Base-by-base conservation (phyloP, 2,329 filamentous ascomycete species). In the Fusarium sp. region DNA sequence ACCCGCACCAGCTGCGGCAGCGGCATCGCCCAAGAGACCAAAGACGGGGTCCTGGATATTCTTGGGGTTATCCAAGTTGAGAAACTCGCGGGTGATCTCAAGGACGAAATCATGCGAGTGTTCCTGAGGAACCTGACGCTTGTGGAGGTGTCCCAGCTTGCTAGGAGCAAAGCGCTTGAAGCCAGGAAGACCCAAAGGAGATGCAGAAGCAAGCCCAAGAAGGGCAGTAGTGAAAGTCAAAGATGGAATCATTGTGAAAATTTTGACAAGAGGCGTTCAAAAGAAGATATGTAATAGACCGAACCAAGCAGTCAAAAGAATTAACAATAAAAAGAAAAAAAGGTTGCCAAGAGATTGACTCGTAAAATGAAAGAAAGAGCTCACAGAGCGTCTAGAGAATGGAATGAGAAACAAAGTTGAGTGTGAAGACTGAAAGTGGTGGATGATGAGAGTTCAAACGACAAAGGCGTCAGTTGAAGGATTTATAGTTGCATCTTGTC, bases 71-170 rank as follows among this genome's bases (percentile, higher is more conserved):
- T 90, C 33, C 84, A 85, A 83, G 76, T 84, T 68, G 36, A 90
- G 62, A 17, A 84, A 81, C 24, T 79, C 79, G 70, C 84, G 81
- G 70, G 87, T 85, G 53, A 82, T 83, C 33, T 79, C 78, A 56
- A 90, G 79, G 77, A 88, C 84, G 72, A 84, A 83, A 65, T 85
- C 80, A 79, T 90, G 88, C 12, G 87, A 87, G 75, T 89, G 87
- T 72, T 90, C 88, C 77, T 90, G 87, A 29, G 88, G 88, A 66
- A 90, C 87, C 77, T 90, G 86, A 20, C 77, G 76, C 60, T 75
- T 76, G 36, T 66, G 33, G 24, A 77, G 60, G 33, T 66, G 58
- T 12, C 20, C 38, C 17, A 29, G 35, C 49, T 29, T 33, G 38
- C 33, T 58, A 35, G 20, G 22, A 76, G 29, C 14, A 75, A 60